Percentiles rank a stretch among this genome's conserved stretches.
These are phyloP conservation scores for Termitomyces sp. DNA, from an alignment of 1,284 basidiomycete species.

Conservation along the genomic window DNA sequence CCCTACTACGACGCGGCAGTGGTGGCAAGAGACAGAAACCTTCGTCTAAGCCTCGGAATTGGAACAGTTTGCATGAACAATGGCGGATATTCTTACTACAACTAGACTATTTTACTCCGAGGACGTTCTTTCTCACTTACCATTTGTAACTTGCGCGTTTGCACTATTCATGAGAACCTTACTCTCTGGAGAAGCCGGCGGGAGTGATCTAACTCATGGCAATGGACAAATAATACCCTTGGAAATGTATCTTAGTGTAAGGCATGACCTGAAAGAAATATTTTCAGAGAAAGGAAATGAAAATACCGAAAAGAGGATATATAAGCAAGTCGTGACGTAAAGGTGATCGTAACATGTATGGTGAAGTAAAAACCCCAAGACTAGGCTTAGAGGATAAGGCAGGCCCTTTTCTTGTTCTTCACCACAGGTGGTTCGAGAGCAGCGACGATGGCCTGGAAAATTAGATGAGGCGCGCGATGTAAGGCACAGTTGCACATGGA, in stretches of 20 bases:
- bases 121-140: not conserved
- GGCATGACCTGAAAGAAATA: constrained; percentile 19
- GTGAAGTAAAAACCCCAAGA: constrained; percentile 18
- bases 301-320: constrained; percentile 33
- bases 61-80: not conserved
- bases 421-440: constrained; percentile 94
- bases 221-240: constrained; percentile 18
- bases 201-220: constrained; percentile 3
- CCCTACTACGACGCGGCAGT: constrained; percentile 1
- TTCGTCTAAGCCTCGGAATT: constrained; percentile 6
- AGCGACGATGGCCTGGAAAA: constrained; percentile 88
- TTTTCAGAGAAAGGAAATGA: constrained; percentile 31
- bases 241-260: constrained; percentile 22
- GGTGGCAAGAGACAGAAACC: constrained; percentile 1
- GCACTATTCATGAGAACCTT: constrained; percentile 4
- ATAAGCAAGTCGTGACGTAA: constrained; percentile 38
- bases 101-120: constrained; percentile 7
- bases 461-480: constrained; percentile 9
- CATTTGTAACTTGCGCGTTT: constrained; percentile 4
- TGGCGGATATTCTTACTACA: constrained; percentile 2
- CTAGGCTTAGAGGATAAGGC: constrained; percentile 71
- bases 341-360: constrained; percentile 34
- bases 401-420: constrained; percentile 75
- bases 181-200: constrained; percentile 1
- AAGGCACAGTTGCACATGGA: constrained; percentile 9